Evolutionary conservation across 208 protist genomes (phyloP).

Genomic region (Acanthamoeba sp.): DNA sequence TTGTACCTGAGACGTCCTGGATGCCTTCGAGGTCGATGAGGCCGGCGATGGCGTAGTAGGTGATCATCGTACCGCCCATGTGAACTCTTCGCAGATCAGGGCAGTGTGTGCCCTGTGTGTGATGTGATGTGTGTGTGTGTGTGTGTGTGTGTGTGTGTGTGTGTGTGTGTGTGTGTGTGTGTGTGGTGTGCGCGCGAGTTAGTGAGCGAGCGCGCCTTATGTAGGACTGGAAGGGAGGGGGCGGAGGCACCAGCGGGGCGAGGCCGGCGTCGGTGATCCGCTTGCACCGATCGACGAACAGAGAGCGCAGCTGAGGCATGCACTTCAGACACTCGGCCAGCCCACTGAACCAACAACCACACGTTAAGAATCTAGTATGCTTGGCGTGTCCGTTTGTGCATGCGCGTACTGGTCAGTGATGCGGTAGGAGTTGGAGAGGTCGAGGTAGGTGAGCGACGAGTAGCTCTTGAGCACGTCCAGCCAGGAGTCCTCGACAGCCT

Average conservation of each 20-base stretch:
- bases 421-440: constrained; percentile 67
- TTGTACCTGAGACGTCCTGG: constrained; percentile 1
- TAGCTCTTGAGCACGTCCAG: constrained; percentile 59
- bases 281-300: constrained; percentile 58
- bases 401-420: constrained; percentile 21
- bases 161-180: no score
- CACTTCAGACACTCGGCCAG: constrained; percentile 40
- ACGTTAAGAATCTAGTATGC: not conserved
- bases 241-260: not conserved
- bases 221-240: no score
- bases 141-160: no score
- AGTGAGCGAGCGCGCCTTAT: no score
- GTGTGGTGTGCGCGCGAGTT: no score
- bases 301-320: constrained; percentile 43
- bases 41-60: not conserved
- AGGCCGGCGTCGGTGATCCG: constrained; percentile 54
- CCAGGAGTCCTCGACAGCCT: constrained; percentile 29
- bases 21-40: not conserved
- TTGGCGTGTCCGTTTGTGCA: not conserved
- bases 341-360: not conserved
- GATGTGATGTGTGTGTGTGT: not conserved
- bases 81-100: constrained; percentile 1
- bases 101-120: constrained; percentile 3
- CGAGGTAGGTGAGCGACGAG: constrained; percentile 62
- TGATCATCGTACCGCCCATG: constrained; percentile 44